Evolutionary conservation across 1,284 basidiomycete genomes (phyloP).

Genomic region (Trichosporon coremiiforme): DNA sequence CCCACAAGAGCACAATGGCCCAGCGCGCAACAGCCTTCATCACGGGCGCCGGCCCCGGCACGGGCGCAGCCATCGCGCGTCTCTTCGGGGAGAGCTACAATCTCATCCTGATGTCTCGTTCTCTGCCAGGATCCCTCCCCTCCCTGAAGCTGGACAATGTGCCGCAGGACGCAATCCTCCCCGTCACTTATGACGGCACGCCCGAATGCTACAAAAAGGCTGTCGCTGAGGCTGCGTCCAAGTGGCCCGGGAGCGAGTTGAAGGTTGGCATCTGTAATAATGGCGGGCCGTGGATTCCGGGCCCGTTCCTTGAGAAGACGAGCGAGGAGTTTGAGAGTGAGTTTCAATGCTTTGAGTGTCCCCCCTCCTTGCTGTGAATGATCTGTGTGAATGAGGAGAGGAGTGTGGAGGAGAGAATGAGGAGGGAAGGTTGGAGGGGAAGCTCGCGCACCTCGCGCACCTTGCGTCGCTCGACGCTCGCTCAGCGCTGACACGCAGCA

Average conservation of each 20-base stretch:
- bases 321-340: conserved; percentile 44
- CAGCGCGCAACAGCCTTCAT: conserved; percentile 41
- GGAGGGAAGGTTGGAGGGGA: too few species aligned
- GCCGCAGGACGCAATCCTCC: conserved; percentile 36
- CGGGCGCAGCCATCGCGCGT: conserved; percentile 44
- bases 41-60: conserved; percentile 50
- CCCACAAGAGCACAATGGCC: neutral
- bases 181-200: conserved; percentile 41
- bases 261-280: conserved; percentile 52
- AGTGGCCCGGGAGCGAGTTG: conserved; percentile 43
- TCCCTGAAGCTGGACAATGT: conserved; percentile 38
- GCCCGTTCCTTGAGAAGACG: conserved; percentile 43
- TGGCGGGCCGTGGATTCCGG: conserved; percentile 39
- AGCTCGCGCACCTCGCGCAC: too few species aligned
- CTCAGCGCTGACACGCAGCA: too few species aligned
- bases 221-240: conserved; percentile 38
- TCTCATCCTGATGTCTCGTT: conserved; percentile 52
- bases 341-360: conserved; percentile 14
- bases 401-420: too few species aligned
- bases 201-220: conserved; percentile 37
- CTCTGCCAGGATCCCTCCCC: conserved; percentile 44
- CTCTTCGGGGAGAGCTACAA: conserved; percentile 47
- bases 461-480: too few species aligned
- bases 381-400: too few species aligned
- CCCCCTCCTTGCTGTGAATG: too few species aligned